These are phyloP conservation scores for Trifolium repens DNA, from an alignment of 306 rosid species.

Conservation along the genomic window DNA sequence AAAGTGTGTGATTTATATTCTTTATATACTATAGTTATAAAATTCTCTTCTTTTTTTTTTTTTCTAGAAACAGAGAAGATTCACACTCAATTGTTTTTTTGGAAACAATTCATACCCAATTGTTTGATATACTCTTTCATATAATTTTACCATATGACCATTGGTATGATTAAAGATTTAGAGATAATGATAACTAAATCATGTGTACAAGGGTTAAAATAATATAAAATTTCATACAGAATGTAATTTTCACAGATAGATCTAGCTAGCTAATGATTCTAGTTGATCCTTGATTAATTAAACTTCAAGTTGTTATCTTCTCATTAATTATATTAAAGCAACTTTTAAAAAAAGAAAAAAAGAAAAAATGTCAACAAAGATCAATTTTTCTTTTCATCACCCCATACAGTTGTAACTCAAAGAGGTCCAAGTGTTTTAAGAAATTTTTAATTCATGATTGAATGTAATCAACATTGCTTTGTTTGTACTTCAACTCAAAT, in stretches of 20 bases:
- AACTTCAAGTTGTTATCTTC: slow-evolving; percentile 11
- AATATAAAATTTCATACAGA: not conserved
- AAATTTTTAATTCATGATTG: not conserved
- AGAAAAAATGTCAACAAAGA: not conserved
- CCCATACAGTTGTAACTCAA: slow-evolving; percentile 12
- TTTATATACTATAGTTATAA: not conserved
- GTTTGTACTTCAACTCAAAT: slow-evolving; percentile 9
- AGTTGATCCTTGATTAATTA: not conserved
- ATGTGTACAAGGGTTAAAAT: not conserved
- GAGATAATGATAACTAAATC: not conserved
- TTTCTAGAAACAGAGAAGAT: not conserved
- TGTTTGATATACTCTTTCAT: not conserved
- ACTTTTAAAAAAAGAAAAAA: not conserved
- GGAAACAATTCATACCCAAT: not conserved
- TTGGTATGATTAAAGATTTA: not conserved
- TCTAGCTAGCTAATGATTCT: slow-evolving; percentile 1
- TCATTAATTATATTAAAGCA: slow-evolving; percentile 2
- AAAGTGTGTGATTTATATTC: not conserved
- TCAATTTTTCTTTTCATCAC: not conserved
- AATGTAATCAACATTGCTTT: slow-evolving; percentile 17
- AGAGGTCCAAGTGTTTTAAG: slow-evolving; percentile 21
- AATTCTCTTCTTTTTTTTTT: too few species aligned
- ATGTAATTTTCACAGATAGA: slow-evolving; percentile 2
- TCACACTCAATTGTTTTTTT: not conserved
- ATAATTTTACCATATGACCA: not conserved